A percentile compares a stretch with the other conserved stretches of the same genome.
phyloP scores from a whole-genome alignment of 495 filamentous ascomycete genomes.

The Podospora pseudoanserina region DNA sequence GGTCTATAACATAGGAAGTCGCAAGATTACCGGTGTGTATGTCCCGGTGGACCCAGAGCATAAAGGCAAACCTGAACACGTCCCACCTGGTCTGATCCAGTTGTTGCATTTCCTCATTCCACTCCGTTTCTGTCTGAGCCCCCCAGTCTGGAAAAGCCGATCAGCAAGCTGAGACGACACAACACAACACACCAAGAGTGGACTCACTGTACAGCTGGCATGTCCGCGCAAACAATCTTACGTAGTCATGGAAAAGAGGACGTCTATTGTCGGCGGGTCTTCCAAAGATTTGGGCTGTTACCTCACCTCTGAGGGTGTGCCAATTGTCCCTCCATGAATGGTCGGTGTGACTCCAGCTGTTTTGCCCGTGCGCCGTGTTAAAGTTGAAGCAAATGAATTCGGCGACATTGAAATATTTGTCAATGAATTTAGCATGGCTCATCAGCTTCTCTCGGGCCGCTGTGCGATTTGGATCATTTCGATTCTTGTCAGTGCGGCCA shows the following conservation, averaged over 20 bases:
- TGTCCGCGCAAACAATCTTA: not conserved
- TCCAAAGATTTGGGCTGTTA: not conserved
- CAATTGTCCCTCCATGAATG: not conserved
- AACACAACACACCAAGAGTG: too few species aligned
- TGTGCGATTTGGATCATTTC: not conserved
- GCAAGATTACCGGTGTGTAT: not conserved
- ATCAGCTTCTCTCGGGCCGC: not conserved
- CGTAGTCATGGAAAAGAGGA: not conserved
- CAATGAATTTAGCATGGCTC: not conserved
- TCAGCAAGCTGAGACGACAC: too few species aligned
- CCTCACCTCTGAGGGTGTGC: not conserved
- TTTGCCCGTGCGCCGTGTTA: not conserved
- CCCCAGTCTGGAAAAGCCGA: not conserved
- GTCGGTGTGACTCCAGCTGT: not conserved
- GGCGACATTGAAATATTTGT: not conserved
- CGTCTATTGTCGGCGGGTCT: not conserved
- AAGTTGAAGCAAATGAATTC: not conserved
- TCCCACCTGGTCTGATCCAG: not conserved
- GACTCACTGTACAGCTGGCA: not conserved
- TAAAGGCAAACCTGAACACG: not conserved
- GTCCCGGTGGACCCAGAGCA: not conserved
- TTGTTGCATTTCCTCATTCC: not conserved
- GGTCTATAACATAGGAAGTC: too few species aligned
- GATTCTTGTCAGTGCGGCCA: not conserved
- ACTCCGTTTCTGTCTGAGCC: not conserved